phyloP scores from a whole-genome alignment of 1,284 basidiomycete genomes.

The Chiua sp. region DNA sequence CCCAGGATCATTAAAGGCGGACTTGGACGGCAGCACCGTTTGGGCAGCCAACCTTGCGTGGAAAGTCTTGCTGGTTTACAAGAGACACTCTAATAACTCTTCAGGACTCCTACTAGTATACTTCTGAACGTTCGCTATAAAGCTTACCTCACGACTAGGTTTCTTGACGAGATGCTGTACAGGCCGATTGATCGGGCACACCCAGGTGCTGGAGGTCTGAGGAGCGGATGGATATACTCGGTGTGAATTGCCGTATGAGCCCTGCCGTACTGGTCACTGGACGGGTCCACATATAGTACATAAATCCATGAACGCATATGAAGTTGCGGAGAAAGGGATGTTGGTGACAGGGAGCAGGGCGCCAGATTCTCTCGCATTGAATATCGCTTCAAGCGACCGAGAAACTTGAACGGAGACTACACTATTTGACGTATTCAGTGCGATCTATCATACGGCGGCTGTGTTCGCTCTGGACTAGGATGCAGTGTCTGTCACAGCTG shows the following conservation, averaged over 20 bases:
- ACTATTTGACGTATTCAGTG: conserved; percentile 29
- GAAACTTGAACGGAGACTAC: conserved; percentile 1
- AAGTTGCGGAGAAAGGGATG: conserved; percentile 3
- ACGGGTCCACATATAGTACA: conserved; percentile 17
- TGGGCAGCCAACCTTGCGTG: conserved; percentile 44
- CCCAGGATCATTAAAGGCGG: no score
- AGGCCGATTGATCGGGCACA: neutral
- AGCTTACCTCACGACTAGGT: conserved; percentile 33
- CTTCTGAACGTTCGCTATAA: conserved; percentile 44
- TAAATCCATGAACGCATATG: conserved; percentile 13
- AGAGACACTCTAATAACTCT: conserved; percentile 35
- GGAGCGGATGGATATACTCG: conserved; percentile 31
- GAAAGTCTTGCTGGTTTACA: conserved; percentile 46
- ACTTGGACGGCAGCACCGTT: no score
- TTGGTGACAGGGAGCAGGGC: conserved; percentile 23
- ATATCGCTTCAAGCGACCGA: neutral
- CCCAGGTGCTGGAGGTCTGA: conserved; percentile 15
- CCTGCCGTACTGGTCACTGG: conserved; percentile 36
- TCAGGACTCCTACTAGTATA: conserved; percentile 41
- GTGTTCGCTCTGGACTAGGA: conserved; percentile 23
- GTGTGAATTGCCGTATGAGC: conserved; percentile 41
- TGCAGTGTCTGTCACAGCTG: neutral
- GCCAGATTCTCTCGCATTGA: conserved; percentile 17
- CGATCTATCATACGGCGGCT: conserved; percentile 25
- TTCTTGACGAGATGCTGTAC: neutral